phyloP scores from a whole-genome alignment of 805 yeast species.

The Ogataea ganodermae region DNA sequence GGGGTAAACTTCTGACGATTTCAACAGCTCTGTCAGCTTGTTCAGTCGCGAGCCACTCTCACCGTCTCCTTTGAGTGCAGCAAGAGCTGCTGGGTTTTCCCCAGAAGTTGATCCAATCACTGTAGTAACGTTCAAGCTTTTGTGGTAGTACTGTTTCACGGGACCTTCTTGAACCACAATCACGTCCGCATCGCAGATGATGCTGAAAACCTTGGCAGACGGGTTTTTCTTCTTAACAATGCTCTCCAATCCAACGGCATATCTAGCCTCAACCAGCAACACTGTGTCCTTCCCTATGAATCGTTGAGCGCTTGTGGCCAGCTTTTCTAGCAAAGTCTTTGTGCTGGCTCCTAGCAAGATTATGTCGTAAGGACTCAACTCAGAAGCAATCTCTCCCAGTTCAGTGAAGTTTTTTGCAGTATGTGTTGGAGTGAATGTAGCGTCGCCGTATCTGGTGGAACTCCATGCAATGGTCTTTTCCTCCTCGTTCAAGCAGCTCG shows the following conservation, averaged over 20 bases:
- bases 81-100: conserved; percentile 6
- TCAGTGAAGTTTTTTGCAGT: conserved; percentile 8
- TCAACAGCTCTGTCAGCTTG: conserved; percentile 24
- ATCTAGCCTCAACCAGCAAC: conserved; percentile 30
- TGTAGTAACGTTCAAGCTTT: conserved; percentile 27
- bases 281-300: conserved; percentile 24
- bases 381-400: conserved; percentile 4
- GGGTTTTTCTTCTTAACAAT: conserved; percentile 15
- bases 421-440: conserved; percentile 14
- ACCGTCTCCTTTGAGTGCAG: conserved; percentile 25
- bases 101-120: conserved; percentile 27
- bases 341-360: conserved; percentile 24
- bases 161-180: conserved; percentile 14
- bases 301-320: conserved; percentile 7
- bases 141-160: conserved; percentile 22
- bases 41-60: conserved; percentile 21
- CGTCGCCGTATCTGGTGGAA: conserved; percentile 23
- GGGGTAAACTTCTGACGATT: conserved; percentile 29
- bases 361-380: conserved; percentile 23
- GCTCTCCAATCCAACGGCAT: conserved; percentile 26
- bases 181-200: conserved; percentile 31
- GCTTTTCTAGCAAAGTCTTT: conserved; percentile 9
- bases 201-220: conserved; percentile 21
- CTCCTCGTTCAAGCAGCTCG: conserved; percentile 15
- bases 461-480: conserved; percentile 20